Base-by-base conservation (phyloP, 1,139 yeast genomes). In the Kluyveromyces marxianus region DNA sequence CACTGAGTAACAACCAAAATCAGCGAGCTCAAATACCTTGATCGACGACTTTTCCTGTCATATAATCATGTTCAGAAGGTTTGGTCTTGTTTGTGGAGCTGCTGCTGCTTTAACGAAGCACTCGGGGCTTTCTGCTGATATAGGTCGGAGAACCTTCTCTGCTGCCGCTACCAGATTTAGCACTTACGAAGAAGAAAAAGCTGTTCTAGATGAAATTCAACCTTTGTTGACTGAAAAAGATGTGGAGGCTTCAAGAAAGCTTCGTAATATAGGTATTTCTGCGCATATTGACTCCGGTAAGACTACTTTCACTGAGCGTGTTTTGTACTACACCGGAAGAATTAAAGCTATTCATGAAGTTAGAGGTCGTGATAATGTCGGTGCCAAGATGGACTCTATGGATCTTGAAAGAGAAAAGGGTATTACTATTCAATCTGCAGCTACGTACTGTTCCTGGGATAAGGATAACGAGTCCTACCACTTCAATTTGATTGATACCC, bases 381-480 rank as follows among this genome's bases (percentile, higher is more conserved):
- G 99, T 49, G 99, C 99, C 49, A 92, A 89, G 69, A 92, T 92
- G 95, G 99, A 92, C 63, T 89, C 90, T 53, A 88, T 92, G 95
- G 98, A 92, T 57, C 77, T 92, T 56, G 98, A 92, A 69, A 79
- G 98, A 66, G 97, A 90, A 69, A 87, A 94, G 64, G 98, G 98
- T 65, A 92, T 92, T 59, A 92, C 98, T 46, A 92, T 92, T 65
- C 98, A 92, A 70, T 88, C 97, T 49, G 98, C 98, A 50, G 98
- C 98, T 36, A 92, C 98, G 2, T 92, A 87, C 71, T 92, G 97
- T 73, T 83, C 95, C 47, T 92, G 98, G 98, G 82, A 82, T 49
- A 87, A 86, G 65, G 83, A 76, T 49, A 67, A 71, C 44, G 67
- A 73, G 50, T 75, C 76, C 53, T 90, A 83, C 66, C 96, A 88